Base-by-base conservation (phyloP, 805 yeast genomes). In the Metahyphopichia silvanorum region DNA sequence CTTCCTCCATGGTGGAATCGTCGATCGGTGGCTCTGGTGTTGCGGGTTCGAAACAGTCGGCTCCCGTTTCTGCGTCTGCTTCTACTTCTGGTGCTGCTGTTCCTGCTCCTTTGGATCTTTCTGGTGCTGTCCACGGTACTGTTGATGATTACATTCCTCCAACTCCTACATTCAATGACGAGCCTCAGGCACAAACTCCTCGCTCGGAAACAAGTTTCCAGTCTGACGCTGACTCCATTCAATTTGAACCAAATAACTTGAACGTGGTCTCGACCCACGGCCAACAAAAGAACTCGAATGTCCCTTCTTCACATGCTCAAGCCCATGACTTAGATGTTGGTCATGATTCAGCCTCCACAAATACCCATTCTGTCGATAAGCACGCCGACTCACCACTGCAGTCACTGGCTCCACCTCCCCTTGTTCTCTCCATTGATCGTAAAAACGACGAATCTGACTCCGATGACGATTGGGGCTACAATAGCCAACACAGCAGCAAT, bases 201-300 rank as follows among this genome's bases (percentile, higher is more conserved):
- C 37, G 34, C 20, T 59, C 68, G 1, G 69, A 64, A 13, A 37
- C 43, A 31, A 64, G 70, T 33, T 64, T 50, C 35, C 50, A 44
- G 23, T 63, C 70, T 1, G 71, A 65, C 30, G 57, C 57, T 5
- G 69, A 63, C 38, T 62, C 69, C 11, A 63, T 64, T 16, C 71
- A 64, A 34, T 28, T 50, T 18, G 71, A 66, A 37, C 69, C 69
- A 2, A 46, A 37, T 2, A 39, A 39, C 16, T 45, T 65, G 35
- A 45, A 56, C 25, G 41, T 65, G 11, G 46, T 13, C 13, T 15
- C 25, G 2, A 23, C 13, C n/a, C n/a, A n/a, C n/a, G n/a, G n/a
- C n/a, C n/a, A n/a, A n/a, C n/a, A n/a, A n/a, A n/a, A n/a, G n/a
- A n/a, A n/a, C n/a, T n/a, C n/a, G n/a, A n/a, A n/a, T n/a, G n/a